phyloP scores from a whole-genome alignment of 148 eudicot genomes.

The Polygonum maritimum region DNA sequence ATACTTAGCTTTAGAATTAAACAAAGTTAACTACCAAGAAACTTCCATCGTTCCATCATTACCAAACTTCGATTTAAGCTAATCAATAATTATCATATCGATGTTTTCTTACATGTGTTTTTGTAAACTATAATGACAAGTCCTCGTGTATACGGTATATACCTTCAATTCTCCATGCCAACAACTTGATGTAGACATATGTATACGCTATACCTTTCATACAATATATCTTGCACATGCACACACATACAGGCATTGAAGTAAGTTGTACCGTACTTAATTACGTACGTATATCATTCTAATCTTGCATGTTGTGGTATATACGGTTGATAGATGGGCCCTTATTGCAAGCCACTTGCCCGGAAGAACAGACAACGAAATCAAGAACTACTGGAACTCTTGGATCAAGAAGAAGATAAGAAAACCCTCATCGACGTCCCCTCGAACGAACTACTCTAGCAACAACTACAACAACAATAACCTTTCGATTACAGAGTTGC shows the following conservation, averaged over 20 bases:
- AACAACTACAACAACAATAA: neutral
- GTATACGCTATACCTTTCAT: neutral
- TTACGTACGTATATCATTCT: neutral
- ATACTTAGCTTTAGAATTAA: neutral
- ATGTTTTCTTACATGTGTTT: neutral
- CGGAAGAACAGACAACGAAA: slow-evolving; percentile 90
- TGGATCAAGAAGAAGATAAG: slow-evolving; percentile 91
- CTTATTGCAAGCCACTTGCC: slow-evolving; percentile 94
- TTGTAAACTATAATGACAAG: too few species aligned
- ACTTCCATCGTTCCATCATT: slow-evolving; percentile 1
- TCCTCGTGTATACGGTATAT: neutral
- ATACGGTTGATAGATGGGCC: slow-evolving; percentile 59
- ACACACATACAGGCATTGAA: neutral
- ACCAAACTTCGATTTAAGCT: slow-evolving; percentile 5
- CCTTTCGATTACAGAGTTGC: slow-evolving; percentile 9
- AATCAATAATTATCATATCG: neutral
- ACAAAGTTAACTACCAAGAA: slow-evolving; percentile 9
- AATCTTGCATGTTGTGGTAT: neutral
- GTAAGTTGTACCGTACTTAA: neutral
- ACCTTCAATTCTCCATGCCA: too few species aligned
- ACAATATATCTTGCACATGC: neutral
- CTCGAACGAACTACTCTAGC: neutral
- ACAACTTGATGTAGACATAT: slow-evolving; percentile 1
- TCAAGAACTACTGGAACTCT: slow-evolving; percentile 93
- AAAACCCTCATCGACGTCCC: slow-evolving; percentile 23